These are phyloP conservation scores for Picochlorum sp. DNA, from an alignment of 139 green algal genomes.

Conservation along the genomic window DNA sequence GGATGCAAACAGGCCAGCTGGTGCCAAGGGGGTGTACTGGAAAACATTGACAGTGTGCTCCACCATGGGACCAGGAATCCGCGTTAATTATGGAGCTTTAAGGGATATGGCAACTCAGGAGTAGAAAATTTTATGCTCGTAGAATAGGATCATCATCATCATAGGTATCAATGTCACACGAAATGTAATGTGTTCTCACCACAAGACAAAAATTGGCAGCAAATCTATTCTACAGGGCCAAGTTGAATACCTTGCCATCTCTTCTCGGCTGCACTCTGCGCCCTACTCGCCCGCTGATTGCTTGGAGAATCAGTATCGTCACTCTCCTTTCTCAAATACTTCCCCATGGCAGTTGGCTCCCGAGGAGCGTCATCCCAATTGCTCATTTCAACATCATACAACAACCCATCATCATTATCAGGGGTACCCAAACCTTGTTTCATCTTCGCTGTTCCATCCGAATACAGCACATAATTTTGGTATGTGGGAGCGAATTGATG, in stretches of 20 bases:
- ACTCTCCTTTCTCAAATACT: not conserved
- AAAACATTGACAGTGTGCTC: slow-evolving; percentile 87
- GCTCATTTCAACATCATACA: not conserved
- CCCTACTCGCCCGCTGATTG: not conserved
- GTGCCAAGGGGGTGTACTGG: slow-evolving; percentile 97
- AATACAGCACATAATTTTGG: slow-evolving; percentile 89
- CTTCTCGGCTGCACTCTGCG: not conserved
- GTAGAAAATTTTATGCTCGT: slow-evolving; percentile 8
- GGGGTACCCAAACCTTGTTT: not conserved
- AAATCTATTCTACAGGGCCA: not conserved
- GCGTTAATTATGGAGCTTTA: slow-evolving; percentile 57
- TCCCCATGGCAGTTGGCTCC: not conserved
- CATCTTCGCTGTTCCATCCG: slow-evolving; percentile 33
- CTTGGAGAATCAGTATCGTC: not conserved
- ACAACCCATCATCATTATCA: not conserved
- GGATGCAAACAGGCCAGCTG: slow-evolving; percentile 87
- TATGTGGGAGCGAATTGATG: slow-evolving; percentile 89
- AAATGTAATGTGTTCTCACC: not conserved
- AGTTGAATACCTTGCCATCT: not conserved
- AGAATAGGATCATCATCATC: not conserved
- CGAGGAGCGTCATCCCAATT: not conserved
- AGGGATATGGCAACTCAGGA: slow-evolving; percentile 24
- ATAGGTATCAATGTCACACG: not conserved
- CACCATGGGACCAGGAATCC: slow-evolving; percentile 90
- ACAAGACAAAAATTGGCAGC: not conserved